phyloP scores from a whole-genome alignment of 169 alveolate species.

The Eimeria sp. region DNA sequence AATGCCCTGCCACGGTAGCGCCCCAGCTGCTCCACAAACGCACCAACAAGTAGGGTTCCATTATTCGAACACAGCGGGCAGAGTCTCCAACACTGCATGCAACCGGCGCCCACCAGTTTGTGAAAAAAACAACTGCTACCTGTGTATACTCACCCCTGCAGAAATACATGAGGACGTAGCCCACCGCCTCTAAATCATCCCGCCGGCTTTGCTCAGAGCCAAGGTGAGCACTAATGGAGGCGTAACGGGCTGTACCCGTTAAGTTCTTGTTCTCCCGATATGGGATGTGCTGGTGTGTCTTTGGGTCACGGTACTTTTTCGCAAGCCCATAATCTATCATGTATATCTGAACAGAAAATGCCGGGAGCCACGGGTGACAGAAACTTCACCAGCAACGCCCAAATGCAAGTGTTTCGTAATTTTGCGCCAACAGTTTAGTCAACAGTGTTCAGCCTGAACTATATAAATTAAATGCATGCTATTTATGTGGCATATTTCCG shows the following conservation, averaged over 20 bases:
- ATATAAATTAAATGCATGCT: too few relatives aligned
- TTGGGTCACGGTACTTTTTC: constrained; percentile 96
- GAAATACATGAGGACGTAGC: constrained; percentile 92
- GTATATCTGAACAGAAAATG: constrained; percentile 93
- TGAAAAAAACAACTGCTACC: too few relatives aligned
- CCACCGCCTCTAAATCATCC: constrained; percentile 96
- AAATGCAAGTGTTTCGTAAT: background rate
- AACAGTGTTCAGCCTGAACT: background rate
- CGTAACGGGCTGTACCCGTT: constrained; percentile 99
- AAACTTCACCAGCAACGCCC: background rate
- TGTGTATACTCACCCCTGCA: constrained; percentile 84
- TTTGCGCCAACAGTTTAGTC: background rate
- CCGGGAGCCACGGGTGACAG: background rate
- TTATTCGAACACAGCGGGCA: background rate
- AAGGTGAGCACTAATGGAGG: constrained; percentile 98
- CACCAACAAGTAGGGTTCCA: background rate
- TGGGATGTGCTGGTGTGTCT: constrained; percentile 98
- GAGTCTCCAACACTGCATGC: background rate
- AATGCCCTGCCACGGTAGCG: constrained; percentile 99
- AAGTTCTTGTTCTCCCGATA: constrained; percentile 98
- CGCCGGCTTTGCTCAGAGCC: constrained; percentile 96
- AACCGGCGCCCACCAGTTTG: background rate
- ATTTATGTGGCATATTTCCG: too few relatives aligned
- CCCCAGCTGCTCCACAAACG: constrained; percentile 91
- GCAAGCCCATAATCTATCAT: constrained; percentile 98